Percentiles rank a stretch among this genome's conserved stretches.
Evolutionary conservation across 331 rosid genomes (phyloP).

Genomic region (Phaseolus coccineus): DNA sequence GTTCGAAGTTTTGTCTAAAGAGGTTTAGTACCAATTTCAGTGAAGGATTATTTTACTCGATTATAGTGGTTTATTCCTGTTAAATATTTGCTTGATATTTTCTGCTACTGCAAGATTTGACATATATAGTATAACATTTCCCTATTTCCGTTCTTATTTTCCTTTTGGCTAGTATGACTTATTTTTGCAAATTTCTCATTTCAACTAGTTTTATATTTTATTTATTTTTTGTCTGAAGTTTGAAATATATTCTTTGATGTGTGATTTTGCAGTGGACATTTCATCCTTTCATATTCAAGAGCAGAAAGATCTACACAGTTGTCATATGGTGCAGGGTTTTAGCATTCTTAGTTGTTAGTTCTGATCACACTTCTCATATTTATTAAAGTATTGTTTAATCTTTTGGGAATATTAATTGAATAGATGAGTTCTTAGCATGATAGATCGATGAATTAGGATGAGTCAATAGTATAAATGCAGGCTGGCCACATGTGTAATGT

Average conservation of each 20-base stretch:
- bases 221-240: background rate
- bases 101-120: conserved; percentile 36
- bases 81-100: conserved; percentile 18
- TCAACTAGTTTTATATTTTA: background rate
- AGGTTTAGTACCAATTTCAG: background rate
- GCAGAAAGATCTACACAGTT: conserved; percentile 93
- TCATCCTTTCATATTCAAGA: conserved; percentile 90
- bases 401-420: background rate
- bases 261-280: conserved; percentile 92
- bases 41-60: conserved; percentile 28
- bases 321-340: conserved; percentile 97
- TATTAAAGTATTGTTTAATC: conserved; percentile 21
- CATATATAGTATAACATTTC: background rate
- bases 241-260: conserved; percentile 38
- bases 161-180: background rate
- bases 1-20: conserved; percentile 10
- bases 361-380: conserved; percentile 35
- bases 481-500: background rate
- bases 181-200: background rate
- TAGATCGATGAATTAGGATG: background rate
- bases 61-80: conserved; percentile 30
- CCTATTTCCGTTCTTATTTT: conserved; percentile 22
- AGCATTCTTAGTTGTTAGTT: conserved; percentile 91
- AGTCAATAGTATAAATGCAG: background rate
- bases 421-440: conserved; percentile 18